Evolutionary conservation across 768 basidiomycete species (phyloP).

Genomic region (Gloeostereum incarnatum): DNA sequence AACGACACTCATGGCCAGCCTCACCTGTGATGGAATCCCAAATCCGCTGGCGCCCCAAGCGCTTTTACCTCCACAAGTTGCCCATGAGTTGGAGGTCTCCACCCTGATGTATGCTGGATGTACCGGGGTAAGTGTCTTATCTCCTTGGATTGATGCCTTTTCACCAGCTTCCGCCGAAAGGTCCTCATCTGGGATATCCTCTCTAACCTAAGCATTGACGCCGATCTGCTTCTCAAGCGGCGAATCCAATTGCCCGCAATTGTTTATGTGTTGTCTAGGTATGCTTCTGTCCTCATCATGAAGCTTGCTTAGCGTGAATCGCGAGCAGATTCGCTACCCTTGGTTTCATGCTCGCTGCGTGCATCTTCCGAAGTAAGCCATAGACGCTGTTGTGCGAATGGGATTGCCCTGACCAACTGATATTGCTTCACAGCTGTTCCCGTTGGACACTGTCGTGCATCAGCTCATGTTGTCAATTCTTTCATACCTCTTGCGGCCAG

Average conservation of each 20-base stretch:
- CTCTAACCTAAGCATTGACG: constrained; percentile 13
- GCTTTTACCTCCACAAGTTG: constrained; percentile 16
- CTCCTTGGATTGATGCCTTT: no score
- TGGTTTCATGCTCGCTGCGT: constrained; percentile 7
- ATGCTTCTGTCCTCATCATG: background rate
- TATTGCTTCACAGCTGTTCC: background rate
- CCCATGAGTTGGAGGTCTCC: constrained; percentile 16
- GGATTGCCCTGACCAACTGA: background rate
- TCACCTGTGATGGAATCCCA: no score
- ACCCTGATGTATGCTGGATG: constrained; percentile 15
- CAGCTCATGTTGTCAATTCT: constrained; percentile 1
- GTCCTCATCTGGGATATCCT: constrained; percentile 20
- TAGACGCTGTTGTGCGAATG: background rate
- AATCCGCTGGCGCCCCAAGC: constrained; percentile 24
- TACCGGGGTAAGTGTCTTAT: background rate
- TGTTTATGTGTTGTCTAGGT: constrained; percentile 15
- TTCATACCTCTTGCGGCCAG: constrained; percentile 12
- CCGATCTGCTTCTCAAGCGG: constrained; percentile 11
- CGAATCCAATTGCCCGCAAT: constrained; percentile 11
- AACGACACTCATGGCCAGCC: no score
- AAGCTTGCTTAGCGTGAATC: background rate
- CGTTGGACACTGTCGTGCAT: background rate
- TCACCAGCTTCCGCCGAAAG: constrained; percentile 8
- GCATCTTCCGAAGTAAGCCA: constrained; percentile 14
- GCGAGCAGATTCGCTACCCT: constrained; percentile 8